phyloP scores from a whole-genome alignment of 2,329 filamentous ascomycete genomes.

The Penicillium sp. region DNA sequence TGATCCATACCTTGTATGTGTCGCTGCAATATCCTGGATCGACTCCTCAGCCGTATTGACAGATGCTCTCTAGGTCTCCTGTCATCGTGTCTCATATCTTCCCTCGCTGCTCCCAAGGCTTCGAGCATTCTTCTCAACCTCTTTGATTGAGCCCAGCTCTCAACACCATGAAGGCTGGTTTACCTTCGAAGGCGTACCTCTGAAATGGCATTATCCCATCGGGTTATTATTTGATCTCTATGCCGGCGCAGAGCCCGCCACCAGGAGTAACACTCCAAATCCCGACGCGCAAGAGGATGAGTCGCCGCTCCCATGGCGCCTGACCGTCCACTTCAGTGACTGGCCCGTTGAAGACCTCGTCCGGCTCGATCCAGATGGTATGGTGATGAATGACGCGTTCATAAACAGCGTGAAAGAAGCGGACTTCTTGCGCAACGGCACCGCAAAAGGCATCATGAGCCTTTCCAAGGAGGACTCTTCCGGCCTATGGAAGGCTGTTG shows the following conservation, averaged over 20 bases:
- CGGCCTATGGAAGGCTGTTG: constrained; percentile 77
- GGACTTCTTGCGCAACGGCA: constrained; percentile 84
- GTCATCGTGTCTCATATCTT: constrained; percentile 67
- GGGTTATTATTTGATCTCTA: constrained; percentile 71
- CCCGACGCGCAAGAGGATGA: constrained; percentile 18
- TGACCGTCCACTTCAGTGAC: constrained; percentile 62
- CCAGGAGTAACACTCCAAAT: constrained; percentile 22
- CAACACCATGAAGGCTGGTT: constrained; percentile 60
- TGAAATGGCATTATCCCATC: constrained; percentile 72
- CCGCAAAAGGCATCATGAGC: constrained; percentile 85
- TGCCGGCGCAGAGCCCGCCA: constrained; percentile 53
- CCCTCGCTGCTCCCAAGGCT: constrained; percentile 64
- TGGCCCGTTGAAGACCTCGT: constrained; percentile 61
- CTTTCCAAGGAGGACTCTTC: constrained; percentile 82
- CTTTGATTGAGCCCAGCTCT: constrained; percentile 59
- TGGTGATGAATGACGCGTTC: constrained; percentile 63
- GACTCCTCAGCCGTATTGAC: background rate
- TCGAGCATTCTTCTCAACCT: constrained; percentile 61
- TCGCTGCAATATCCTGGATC: constrained; percentile 3
- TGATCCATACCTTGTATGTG: constrained; percentile 59
- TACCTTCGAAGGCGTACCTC: constrained; percentile 65
- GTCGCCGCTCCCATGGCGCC: constrained; percentile 58
- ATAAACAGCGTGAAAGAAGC: constrained; percentile 75
- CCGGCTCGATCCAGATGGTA: constrained; percentile 55
- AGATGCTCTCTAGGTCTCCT: constrained; percentile 51